Evolutionary conservation across 75 land plant species (phyloP).

Genomic region (Isoetes taiwanensis): DNA sequence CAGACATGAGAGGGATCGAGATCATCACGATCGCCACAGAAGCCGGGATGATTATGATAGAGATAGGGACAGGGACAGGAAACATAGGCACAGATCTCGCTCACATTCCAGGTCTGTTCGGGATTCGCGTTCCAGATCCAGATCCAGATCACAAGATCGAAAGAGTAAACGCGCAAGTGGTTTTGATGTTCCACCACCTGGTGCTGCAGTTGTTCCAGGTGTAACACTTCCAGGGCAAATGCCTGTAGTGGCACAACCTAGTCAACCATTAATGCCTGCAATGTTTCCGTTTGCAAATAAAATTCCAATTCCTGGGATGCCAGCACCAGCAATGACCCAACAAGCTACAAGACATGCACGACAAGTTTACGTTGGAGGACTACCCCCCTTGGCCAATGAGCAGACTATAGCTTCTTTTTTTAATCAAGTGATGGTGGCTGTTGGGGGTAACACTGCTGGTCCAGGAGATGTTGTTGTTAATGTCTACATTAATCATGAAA

Average conservation of each 20-base stretch:
- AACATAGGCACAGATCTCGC: not conserved
- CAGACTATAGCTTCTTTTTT: not conserved
- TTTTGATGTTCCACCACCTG: not conserved
- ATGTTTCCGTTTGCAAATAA: slow-evolving; percentile 7
- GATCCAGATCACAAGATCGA: not conserved
- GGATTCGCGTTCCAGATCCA: not conserved
- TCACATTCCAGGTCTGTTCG: not conserved
- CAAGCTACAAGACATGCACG: slow-evolving; percentile 1
- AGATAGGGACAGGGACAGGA: not conserved
- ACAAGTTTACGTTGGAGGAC: slow-evolving; percentile 2
- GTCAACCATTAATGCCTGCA: not conserved
- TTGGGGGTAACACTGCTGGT: slow-evolving; percentile 5
- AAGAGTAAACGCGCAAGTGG: not conserved
- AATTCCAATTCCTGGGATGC: slow-evolving; percentile 22
- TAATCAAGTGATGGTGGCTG: not conserved
- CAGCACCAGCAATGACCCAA: slow-evolving; percentile 2
- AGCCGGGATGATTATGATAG: not conserved
- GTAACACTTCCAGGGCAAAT: too few species aligned
- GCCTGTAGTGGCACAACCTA: too few species aligned
- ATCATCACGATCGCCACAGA: slow-evolving; percentile 18
- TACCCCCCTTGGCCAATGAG: not conserved
- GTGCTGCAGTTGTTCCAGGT: not conserved
- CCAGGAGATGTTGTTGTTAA: slow-evolving; percentile 5
- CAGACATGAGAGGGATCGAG: slow-evolving; percentile 1
- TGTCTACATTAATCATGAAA: slow-evolving; percentile 5